A percentile compares a stretch with the other conserved stretches of the same genome.
Evolutionary conservation across 805 yeast species (phyloP).

Genomic region (Metschnikowia koreensis): DNA sequence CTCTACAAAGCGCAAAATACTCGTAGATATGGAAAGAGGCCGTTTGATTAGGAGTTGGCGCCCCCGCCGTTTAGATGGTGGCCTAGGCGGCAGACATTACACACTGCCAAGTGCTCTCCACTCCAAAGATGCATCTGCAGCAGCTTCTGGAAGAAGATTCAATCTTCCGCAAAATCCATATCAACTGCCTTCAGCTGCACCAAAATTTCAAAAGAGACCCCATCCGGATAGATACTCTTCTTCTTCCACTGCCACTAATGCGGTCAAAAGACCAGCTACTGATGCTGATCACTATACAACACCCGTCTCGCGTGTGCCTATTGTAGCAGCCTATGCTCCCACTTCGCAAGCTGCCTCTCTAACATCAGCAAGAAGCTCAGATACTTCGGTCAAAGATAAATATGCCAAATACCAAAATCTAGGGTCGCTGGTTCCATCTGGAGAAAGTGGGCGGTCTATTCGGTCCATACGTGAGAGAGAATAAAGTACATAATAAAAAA

Average conservation of each 20-base stretch:
- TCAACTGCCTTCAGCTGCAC: slow-evolving; percentile 5
- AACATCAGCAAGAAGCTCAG: slow-evolving; percentile 9
- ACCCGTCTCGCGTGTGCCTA: neutral
- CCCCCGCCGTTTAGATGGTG: slow-evolving; percentile 84
- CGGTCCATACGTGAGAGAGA: slow-evolving; percentile 18
- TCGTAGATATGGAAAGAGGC: slow-evolving; percentile 75
- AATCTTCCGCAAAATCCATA: slow-evolving; percentile 19
- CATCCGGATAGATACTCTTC: slow-evolving; percentile 11
- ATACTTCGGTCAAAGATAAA: slow-evolving; percentile 22
- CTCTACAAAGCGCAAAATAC: slow-evolving; percentile 45
- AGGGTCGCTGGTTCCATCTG: slow-evolving; percentile 5
- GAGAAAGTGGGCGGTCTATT: slow-evolving; percentile 11
- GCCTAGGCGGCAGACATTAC: slow-evolving; percentile 82
- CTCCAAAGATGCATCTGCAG: slow-evolving; percentile 34
- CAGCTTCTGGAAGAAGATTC: slow-evolving; percentile 28
- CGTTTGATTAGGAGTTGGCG: slow-evolving; percentile 64
- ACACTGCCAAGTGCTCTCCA: slow-evolving; percentile 32
- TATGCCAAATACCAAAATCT: slow-evolving; percentile 24
- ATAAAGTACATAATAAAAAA: neutral
- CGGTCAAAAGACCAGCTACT: slow-evolving; percentile 11
- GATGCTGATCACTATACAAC: slow-evolving; percentile 3
- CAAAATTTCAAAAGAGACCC: slow-evolving; percentile 13
- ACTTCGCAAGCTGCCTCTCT: slow-evolving; percentile 3
- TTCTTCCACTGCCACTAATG: neutral
- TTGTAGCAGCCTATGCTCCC: neutral